Percentiles rank a stretch among this genome's conserved stretches.
These are phyloP conservation scores for Puccinellia tenuiflora DNA, from an alignment of 176 grass and related monocot genomes.

Conservation along the genomic window DNA sequence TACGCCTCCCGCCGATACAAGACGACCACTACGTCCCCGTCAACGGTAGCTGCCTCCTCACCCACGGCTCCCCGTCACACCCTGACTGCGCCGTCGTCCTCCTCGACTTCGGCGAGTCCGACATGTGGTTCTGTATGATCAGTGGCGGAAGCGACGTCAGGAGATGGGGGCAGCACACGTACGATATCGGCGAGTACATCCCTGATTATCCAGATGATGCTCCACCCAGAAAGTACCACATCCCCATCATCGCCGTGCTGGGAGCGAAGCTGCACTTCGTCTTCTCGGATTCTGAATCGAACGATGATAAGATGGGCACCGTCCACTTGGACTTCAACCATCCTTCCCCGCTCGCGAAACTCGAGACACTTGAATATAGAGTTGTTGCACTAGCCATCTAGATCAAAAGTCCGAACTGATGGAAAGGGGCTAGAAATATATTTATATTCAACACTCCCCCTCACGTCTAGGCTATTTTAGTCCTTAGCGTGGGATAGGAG, in stretches of 20 bases:
- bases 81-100: neutral
- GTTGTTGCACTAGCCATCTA: too few relatives aligned
- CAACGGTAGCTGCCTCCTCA: neutral
- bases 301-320: neutral
- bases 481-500: too few relatives aligned
- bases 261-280: neutral
- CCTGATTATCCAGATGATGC: neutral
- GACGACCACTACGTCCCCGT: neutral
- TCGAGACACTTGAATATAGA: neutral
- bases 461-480: too few relatives aligned
- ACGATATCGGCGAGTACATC: neutral
- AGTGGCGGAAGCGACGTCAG: neutral
- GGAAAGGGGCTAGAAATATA: too few relatives aligned
- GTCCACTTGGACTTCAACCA: neutral
- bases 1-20: neutral
- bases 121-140: conserved; percentile 5
- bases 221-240: neutral
- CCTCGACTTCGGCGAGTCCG: neutral
- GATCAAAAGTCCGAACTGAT: too few relatives aligned
- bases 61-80: neutral
- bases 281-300: neutral
- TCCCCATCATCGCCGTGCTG: neutral
- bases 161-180: neutral
- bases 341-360: neutral
- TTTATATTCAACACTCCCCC: too few relatives aligned